A percentile compares a stretch with the other conserved stretches of the same genome.
Conservation (phyloP, 176 grass and related monocot species). For the Aegilops bicornis region DNA sequence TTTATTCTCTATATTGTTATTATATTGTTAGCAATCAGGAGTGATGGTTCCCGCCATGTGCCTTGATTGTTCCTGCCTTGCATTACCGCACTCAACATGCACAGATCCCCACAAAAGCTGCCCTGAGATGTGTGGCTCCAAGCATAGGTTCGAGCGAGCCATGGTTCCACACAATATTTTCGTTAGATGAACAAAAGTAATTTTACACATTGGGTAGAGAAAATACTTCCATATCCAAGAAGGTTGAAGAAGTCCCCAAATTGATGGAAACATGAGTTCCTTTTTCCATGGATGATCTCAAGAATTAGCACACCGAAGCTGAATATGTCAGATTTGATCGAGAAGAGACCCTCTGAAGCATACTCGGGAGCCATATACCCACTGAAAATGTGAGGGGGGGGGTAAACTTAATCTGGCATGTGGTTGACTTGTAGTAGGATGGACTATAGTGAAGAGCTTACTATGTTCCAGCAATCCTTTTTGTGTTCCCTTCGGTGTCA, state of each 20-base stretch:
- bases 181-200: not conserved
- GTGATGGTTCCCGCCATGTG: too few relatives aligned
- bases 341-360: not conserved
- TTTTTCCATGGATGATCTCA: not conserved
- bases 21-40: too few relatives aligned
- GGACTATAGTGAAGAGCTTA: not conserved
- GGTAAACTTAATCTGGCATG: not conserved
- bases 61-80: too few relatives aligned
- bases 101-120: too few relatives aligned
- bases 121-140: too few relatives aligned
- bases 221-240: not conserved
- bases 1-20: too few relatives aligned
- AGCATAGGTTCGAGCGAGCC: too few relatives aligned
- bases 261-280: not conserved
- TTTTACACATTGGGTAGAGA: not conserved
- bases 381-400: not conserved
- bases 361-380: not conserved
- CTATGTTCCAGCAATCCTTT: not conserved
- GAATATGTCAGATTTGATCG: not conserved
- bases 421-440: not conserved
- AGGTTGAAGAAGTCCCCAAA: not conserved
- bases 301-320: not conserved
- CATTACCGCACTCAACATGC: too few relatives aligned
- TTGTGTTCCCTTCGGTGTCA: not conserved
- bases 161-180: too few relatives aligned